A percentile compares a stretch with the other conserved stretches of the same genome.
phyloP scores from a whole-genome alignment of 345 rosid genomes.

The Eucalyptus marginata region DNA sequence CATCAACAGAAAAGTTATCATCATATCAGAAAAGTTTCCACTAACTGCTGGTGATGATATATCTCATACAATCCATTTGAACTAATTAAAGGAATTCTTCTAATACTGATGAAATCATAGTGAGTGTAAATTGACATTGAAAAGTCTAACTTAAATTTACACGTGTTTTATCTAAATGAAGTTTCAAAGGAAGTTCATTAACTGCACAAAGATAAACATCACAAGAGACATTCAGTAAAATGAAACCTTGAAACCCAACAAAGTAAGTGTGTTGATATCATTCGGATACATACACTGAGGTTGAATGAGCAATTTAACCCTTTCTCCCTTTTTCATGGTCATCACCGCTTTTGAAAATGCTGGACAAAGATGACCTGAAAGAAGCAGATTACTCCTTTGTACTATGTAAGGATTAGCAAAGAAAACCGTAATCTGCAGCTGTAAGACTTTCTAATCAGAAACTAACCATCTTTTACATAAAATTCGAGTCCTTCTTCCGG shows the following conservation, averaged over 20 bases:
- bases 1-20: neutral
- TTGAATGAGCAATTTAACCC: conserved; percentile 31
- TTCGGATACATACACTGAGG: conserved; percentile 28
- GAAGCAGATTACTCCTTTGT: neutral
- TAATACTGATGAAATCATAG: neutral
- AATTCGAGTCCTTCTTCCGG: conserved; percentile 43
- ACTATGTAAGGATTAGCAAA: neutral
- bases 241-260: neutral
- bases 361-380: conserved; percentile 40
- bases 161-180: neutral
- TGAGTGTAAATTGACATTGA: neutral
- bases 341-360: conserved; percentile 32
- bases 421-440: neutral
- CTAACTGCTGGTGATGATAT: neutral
- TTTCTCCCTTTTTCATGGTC: conserved; percentile 52
- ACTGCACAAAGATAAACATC: neutral
- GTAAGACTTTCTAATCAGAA: neutral
- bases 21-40: neutral
- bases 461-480: conserved; percentile 46
- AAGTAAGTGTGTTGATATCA: neutral
- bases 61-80: neutral
- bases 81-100: neutral
- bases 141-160: neutral
- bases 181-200: neutral
- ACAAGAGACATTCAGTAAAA: neutral